These are phyloP conservation scores for Sporothrix luriei DNA, from an alignment of 2,329 filamentous ascomycete genomes.

Conservation along the genomic window DNA sequence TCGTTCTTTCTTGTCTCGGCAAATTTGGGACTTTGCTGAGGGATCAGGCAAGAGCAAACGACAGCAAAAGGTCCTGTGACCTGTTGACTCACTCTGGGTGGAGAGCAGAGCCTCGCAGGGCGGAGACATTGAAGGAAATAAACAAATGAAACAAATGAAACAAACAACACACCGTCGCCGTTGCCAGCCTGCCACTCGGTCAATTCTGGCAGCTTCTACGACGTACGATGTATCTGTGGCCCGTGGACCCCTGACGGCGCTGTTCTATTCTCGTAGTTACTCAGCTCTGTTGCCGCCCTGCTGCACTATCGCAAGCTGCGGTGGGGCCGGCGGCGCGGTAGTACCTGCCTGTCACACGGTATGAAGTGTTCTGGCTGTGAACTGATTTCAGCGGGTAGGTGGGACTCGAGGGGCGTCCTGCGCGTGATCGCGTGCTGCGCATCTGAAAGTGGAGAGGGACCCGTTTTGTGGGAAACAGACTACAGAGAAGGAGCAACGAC, in stretches of 20 bases:
- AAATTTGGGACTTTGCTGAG: neutral
- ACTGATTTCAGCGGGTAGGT: neutral
- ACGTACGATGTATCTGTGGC: too few species aligned
- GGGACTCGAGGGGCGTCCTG: neutral
- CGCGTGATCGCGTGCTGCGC: conserved; percentile 20
- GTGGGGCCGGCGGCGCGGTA: conserved; percentile 5
- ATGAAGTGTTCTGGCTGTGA: neutral
- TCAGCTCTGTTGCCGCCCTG: neutral
- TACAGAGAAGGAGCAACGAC: too few species aligned
- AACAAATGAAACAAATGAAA: too few species aligned
- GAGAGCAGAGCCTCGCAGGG: neutral
- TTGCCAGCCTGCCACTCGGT: neutral
- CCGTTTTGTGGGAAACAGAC: neutral
- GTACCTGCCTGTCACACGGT: neutral
- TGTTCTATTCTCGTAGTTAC: neutral
- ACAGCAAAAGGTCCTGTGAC: neutral
- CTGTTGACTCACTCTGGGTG: conserved; percentile 14
- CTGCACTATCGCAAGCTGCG: neutral
- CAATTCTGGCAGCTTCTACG: conserved; percentile 15
- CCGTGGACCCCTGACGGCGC: neutral
- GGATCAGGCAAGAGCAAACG: conserved; percentile 3
- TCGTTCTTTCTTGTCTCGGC: neutral
- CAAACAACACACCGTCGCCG: neutral
- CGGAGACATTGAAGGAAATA: neutral
- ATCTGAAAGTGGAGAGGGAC: neutral